Conservation (phyloP, 1,139 yeast species). For the Blastobotrys ciferrii region DNA sequence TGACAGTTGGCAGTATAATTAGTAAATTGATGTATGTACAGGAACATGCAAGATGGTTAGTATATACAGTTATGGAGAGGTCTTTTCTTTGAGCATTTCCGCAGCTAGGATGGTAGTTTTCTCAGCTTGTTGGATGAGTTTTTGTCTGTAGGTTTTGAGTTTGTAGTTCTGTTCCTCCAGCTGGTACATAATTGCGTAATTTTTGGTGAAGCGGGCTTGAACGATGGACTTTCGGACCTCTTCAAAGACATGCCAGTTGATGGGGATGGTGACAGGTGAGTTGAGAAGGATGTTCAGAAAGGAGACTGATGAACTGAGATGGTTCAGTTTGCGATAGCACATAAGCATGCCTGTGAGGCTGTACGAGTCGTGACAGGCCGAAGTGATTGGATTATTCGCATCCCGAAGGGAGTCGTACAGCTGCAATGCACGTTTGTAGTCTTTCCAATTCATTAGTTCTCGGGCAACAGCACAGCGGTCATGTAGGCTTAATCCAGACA, state of each 20-base stretch:
- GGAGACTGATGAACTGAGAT: conserved; percentile 13
- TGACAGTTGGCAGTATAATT: not conserved
- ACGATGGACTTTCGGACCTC: conserved; percentile 16
- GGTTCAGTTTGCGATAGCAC: conserved; percentile 17
- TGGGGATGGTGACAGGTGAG: conserved; percentile 13
- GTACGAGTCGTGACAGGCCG: conserved; percentile 22
- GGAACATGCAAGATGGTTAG: conserved; percentile 2
- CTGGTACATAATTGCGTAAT: conserved; percentile 7
- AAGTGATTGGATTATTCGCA: conserved; percentile 18
- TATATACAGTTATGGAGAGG: not conserved
- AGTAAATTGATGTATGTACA: not conserved
- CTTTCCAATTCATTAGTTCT: conserved; percentile 21
- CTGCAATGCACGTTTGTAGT: conserved; percentile 19
- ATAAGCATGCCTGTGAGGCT: conserved; percentile 22
- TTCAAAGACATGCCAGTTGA: conserved; percentile 19
- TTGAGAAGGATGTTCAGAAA: conserved; percentile 18
- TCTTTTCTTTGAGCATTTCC: conserved; percentile 12
- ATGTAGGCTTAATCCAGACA: conserved; percentile 7
- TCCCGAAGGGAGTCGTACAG: conserved; percentile 24
- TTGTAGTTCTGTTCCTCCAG: conserved; percentile 13
- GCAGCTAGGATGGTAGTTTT: conserved; percentile 16
- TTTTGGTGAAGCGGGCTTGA: conserved; percentile 4
- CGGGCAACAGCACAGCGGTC: conserved; percentile 22
- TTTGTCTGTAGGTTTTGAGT: conserved; percentile 19
- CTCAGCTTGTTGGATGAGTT: conserved; percentile 14